Base-by-base conservation (phyloP, 2,329 filamentous ascomycete species). In the Trichothecium roseum region DNA sequence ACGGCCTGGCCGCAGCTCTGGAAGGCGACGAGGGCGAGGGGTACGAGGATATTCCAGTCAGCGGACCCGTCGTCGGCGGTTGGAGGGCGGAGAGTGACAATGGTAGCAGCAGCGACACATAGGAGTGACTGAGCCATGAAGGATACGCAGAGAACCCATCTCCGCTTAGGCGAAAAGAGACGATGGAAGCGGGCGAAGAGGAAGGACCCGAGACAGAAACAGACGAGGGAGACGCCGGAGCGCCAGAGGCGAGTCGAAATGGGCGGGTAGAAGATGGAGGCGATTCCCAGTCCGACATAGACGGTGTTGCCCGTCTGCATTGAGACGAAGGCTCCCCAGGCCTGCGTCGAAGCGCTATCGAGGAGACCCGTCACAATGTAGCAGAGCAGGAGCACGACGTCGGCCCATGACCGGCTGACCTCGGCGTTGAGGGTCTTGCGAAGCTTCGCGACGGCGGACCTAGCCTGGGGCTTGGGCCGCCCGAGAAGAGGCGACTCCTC, bases 221-320 rank as follows among this genome's bases (percentile, higher is more conserved):
- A 76, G 18, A 62, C 57, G 16, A 89, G 78, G 0, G 82, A 85
- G 8, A 72, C 70, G n/a, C 71, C 67, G 0, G 83, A 83, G 44
- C 84, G 84, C 50, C 53, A 60, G 20, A 56, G 52, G 9, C 53
- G 50, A 8, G 48, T 38, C 20, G 42, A 43, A 2, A 43, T 40
- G 3, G 51, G 50, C 0, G 51, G 50, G 36, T 49, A 44, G 38
- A 48, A 47, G 10, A 75, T 69, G 0, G 73, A 70, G 8, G 74
- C 67, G n/a, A 87, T 62, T 3, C 84, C 84, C 3, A 88, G 69
- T 8, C 82, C 84, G 12, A 87, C 65, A 53, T 86, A 89, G 32
- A 89, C 74, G 5, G 84, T 87, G 56, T 89, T 89, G 39, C 81
- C 82, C 22, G 83, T 88, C 52, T 88, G 84, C 83, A 88, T 88